Conservation (phyloP, 2,329 filamentous ascomycete genomes). For the Ophiostoma sp. region DNA sequence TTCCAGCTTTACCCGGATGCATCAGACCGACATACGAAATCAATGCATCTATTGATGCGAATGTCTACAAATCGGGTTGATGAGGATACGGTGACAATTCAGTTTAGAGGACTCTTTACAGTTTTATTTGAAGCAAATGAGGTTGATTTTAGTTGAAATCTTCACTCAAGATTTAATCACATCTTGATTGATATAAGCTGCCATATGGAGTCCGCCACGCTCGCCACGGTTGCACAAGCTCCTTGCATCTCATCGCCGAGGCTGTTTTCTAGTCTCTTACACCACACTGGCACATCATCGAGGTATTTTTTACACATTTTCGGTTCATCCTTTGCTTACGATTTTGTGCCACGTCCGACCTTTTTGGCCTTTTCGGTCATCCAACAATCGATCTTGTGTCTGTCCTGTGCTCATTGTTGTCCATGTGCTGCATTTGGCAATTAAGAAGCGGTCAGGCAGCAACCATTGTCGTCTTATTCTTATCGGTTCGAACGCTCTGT, state of each 20-base stretch:
- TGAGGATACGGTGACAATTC: background rate
- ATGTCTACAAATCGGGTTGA: background rate
- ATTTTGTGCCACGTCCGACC: background rate
- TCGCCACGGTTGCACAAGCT: background rate
- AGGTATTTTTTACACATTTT: background rate
- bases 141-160: background rate
- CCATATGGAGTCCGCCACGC: background rate
- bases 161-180: background rate
- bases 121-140: background rate
- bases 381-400: too few species aligned
- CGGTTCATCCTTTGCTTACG: background rate
- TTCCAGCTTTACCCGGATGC: conserved; percentile 5
- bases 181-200: background rate
- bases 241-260: background rate
- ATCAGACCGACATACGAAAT: conserved; percentile 42
- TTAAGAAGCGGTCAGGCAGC: conserved; percentile 12
- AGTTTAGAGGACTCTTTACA: background rate
- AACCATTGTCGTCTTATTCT: background rate
- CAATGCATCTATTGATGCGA: background rate
- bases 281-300: background rate
- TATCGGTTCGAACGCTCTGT: too few species aligned
- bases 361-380: background rate
- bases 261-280: background rate
- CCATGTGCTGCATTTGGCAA: background rate
- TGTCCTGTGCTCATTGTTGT: background rate